Base-by-base conservation (phyloP, 1,284 basidiomycete genomes). In the Polyporus tsugae region DNA sequence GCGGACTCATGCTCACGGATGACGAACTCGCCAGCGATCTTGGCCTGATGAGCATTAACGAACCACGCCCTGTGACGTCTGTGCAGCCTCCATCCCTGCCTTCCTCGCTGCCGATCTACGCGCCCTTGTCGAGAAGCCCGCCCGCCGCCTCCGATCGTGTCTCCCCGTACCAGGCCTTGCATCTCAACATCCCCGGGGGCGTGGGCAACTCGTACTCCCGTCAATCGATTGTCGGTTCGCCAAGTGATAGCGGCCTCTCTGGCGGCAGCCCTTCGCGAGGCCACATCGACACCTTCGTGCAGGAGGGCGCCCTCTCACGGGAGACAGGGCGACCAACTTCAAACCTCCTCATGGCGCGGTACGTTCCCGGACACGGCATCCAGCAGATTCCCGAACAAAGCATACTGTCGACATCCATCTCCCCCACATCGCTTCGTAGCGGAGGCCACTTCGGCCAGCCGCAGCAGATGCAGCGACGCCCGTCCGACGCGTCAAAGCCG, bases 1-100 rank as follows among this genome's bases (percentile, higher is more conserved):
- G 88, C 9, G 84, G 90, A 0, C 80, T 93, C 35, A 79, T 89
- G 76, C 83, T 95, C 55, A 89, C 90, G 0, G 94, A 96, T 75
- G 94, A 95, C 65, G 95, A 96, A 71, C 86, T 96, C 9, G 91
- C 92, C 0, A 87, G 85, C 52, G 85, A 87, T 69, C 82, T 92
- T n/a, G 89, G 89, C 41, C 81, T 89, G 62, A 84, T 95, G 71
- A 91, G 82, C 75, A 77, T 95, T 29, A 84, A 85, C 70, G 84
- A 87, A 29, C 78, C 73, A 57, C 78, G 79, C 61, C 82, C 83
- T 1, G 80, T 85, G 41, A 79, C 80, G 17, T 84, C 84, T 2
- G 76, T 81, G 60, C 80, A 82, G 62, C 86, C 87, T 2, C 80
- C 86, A 2, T 88, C 85, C 70, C 87, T 89, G 69, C 89, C 89